Percentiles rank a stretch among this genome's conserved stretches.
These are phyloP conservation scores for Rhytidhysteron rufulum DNA, from an alignment of 2,329 filamentous ascomycete genomes.

Conservation along the genomic window DNA sequence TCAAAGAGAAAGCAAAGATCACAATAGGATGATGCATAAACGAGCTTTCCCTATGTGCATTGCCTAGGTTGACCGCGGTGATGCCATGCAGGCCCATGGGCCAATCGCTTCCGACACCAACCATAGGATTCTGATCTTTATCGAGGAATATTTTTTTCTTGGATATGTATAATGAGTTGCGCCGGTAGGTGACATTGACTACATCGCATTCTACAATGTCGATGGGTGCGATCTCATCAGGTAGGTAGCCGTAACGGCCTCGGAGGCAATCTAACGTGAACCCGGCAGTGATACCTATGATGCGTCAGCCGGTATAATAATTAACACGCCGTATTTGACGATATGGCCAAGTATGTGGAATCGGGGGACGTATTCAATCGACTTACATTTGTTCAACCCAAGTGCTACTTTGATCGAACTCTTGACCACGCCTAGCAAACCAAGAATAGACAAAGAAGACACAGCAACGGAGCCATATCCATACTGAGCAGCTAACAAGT, in stretches of 20 bases:
- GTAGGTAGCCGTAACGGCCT: constrained; percentile 2
- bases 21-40: constrained; percentile 2
- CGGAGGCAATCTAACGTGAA: constrained; percentile 3
- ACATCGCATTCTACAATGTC: constrained; percentile 2
- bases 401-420: constrained; percentile 3
- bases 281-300: constrained; percentile 2
- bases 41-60: neutral
- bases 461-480: constrained; percentile 4
- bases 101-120: constrained; percentile 3
- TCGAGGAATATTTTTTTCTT: constrained; percentile 4
- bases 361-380: too few relatives aligned
- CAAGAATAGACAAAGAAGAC: constrained; percentile 3
- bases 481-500: constrained; percentile 3
- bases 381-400: constrained; percentile 5
- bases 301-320: neutral
- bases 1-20: neutral
- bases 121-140: constrained; percentile 1
- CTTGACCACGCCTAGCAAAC: constrained; percentile 3
- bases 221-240: neutral
- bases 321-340: too few relatives aligned
- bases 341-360: too few relatives aligned
- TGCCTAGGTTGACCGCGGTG: constrained; percentile 5
- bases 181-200: neutral
- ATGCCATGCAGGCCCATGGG: neutral
- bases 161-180: neutral